Conservation (phyloP, 371 early-diverging fungal species). For the Rhizopus arrhizus region DNA sequence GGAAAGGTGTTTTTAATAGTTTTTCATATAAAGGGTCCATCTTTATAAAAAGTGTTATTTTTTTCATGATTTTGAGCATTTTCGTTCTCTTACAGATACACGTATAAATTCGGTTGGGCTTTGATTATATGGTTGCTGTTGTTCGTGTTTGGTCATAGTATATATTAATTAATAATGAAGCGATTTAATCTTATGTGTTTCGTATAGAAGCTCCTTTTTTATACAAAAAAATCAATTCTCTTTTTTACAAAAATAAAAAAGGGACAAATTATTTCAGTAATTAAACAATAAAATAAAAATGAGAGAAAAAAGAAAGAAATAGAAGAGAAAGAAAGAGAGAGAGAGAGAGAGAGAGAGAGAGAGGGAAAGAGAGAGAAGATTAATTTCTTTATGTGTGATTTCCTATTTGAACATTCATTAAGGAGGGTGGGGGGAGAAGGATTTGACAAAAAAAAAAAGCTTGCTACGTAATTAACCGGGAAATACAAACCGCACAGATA, state of each 20-base stretch:
- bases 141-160: slow-evolving; percentile 23
- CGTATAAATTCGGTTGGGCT: slow-evolving; percentile 19
- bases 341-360: slow-evolving; percentile 1
- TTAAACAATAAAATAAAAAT: slow-evolving; percentile 8
- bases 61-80: not conserved
- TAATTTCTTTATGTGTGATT: not conserved
- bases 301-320: slow-evolving; percentile 4
- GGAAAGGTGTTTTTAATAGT: slow-evolving; percentile 35
- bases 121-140: slow-evolving; percentile 10
- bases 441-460: not conserved
- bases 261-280: slow-evolving; percentile 1
- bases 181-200: no score
- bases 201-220: not conserved
- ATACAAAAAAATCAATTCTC: slow-evolving; percentile 2
- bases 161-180: not conserved
- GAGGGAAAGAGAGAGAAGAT: slow-evolving; percentile 9
- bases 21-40: slow-evolving; percentile 48
- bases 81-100: slow-evolving; percentile 26
- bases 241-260: slow-evolving; percentile 5
- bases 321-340: slow-evolving; percentile 8
- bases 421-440: slow-evolving; percentile 7
- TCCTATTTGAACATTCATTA: slow-evolving; percentile 3
- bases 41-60: slow-evolving; percentile 20
- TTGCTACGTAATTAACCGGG: not conserved
- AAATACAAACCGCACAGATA: slow-evolving; percentile 5